These are phyloP conservation scores for Globisporangium parvum DNA, from an alignment of 352 stramenopile genomes.

Conservation along the genomic window DNA sequence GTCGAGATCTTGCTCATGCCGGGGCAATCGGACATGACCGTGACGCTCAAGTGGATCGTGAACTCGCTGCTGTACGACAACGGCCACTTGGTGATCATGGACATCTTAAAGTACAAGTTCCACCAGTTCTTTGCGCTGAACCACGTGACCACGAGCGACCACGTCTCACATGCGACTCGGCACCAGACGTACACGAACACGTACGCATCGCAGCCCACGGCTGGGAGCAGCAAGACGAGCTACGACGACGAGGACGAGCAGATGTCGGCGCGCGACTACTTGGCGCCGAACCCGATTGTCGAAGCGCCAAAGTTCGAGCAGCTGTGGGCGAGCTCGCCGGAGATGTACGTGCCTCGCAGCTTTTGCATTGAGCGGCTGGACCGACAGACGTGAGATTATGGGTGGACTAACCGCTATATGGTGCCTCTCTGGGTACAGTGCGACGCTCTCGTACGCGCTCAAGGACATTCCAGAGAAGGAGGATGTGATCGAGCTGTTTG, in stretches of 20 bases:
- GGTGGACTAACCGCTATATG: not conserved
- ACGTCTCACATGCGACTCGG: conserved; percentile 8
- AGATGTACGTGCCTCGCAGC: conserved; percentile 52
- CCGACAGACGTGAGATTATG: not conserved
- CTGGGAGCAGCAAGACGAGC: conserved; percentile 5
- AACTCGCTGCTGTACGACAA: conserved; percentile 84
- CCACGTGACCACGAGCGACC: conserved; percentile 15
- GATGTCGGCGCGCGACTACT: conserved; percentile 65
- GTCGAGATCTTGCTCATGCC: conserved; percentile 77
- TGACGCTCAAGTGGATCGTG: conserved; percentile 87
- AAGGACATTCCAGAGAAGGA: conserved; percentile 63
- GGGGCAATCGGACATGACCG: conserved; percentile 67
- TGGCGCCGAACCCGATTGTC: conserved; percentile 50
- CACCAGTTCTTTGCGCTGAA: conserved; percentile 50
- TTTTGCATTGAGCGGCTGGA: not conserved
- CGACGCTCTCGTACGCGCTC: conserved; percentile 38
- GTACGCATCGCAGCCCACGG: conserved; percentile 9
- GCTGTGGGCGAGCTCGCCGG: conserved; percentile 55
- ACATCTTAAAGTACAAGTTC: conserved; percentile 73
- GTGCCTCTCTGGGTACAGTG: conserved; percentile 19
- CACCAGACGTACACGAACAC: conserved; percentile 15
- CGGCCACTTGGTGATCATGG: conserved; percentile 73
- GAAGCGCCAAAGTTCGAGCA: conserved; percentile 78
- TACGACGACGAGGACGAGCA: conserved; percentile 37
- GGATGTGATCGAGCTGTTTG: conserved; percentile 69